Percentiles rank a stretch among this genome's conserved stretches.
Conservation (phyloP, 352 stramenopile genomes). For the Pythium utonaiense region DNA sequence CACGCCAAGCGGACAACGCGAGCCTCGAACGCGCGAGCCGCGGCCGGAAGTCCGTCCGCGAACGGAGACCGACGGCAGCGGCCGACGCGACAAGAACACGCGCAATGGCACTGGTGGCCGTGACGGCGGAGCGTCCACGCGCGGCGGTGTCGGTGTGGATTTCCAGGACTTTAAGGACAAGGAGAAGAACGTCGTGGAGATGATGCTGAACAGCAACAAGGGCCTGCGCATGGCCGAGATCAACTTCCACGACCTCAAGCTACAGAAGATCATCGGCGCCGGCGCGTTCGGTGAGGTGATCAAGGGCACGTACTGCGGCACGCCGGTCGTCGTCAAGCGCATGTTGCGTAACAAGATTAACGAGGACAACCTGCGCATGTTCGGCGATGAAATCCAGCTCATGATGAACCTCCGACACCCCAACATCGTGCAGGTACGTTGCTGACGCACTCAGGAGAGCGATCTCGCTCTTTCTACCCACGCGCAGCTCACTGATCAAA, state of each 20-base stretch:
- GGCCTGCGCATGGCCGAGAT: slow-evolving; percentile 85
- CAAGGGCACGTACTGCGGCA: slow-evolving; percentile 87
- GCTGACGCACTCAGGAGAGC: background rate
- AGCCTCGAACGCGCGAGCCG: background rate
- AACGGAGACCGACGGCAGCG: background rate
- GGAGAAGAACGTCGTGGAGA: slow-evolving; percentile 86
- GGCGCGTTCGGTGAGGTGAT: slow-evolving; percentile 86
- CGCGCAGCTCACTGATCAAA: background rate
- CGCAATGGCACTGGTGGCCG: too few species aligned
- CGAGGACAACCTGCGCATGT: slow-evolving; percentile 86
- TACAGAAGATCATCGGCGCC: slow-evolving; percentile 86
- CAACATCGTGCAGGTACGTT: slow-evolving; percentile 75
- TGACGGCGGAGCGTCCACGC: too few species aligned
- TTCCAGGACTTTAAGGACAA: slow-evolving; percentile 85
- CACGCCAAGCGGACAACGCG: too few species aligned
- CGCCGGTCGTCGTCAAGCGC: slow-evolving; percentile 84
- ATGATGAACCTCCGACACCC: slow-evolving; percentile 89
- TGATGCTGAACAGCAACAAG: slow-evolving; percentile 87
- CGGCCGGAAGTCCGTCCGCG: background rate
- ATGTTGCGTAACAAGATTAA: slow-evolving; percentile 90
- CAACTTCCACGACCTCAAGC: slow-evolving; percentile 87
- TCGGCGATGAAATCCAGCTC: slow-evolving; percentile 87
- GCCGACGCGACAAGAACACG: background rate
- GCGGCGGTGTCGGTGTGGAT: too few species aligned
- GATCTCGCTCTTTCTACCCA: background rate